Evolutionary conservation across 306 rosid species (phyloP), one percentile per base, ranked within the genome.

Genomic region (Gillenia trifoliata): DNA sequence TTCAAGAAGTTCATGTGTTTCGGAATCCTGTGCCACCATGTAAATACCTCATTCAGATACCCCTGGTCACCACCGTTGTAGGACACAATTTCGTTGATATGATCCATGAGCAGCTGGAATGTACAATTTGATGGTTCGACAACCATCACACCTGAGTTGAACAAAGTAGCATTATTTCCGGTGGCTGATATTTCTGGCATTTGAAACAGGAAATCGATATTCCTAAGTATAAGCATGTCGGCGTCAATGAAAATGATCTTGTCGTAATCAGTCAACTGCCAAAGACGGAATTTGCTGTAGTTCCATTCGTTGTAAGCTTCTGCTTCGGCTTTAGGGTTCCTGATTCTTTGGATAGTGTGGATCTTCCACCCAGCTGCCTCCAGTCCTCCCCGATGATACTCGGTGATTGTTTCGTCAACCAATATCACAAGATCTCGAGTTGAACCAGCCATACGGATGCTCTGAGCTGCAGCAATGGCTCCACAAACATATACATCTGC

Each of bases 1-100:
- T 92, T 92, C 91, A 92, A 86, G 88, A 88, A 92, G 83, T 92
- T 92, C 98, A 90, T 88, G 73, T 88, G 98, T 75, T 68, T 90
- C 3, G 96, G 98, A 76, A 92, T 88, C 77, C 93, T 79, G 75
- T 92, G 98, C 96, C 98, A 92, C 98, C 96, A 88, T 8, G 98
- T 92, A 84, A 85, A 92, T 66, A 92, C 82, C 78, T 92, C 96
- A 66, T 90, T 92, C 41, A 92, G 89, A 79, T 88, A 92, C 33
- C 98, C 96, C 73, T 92, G 96, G 83, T 92, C 98, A 36, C 93
- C 98, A 43, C 96, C 98, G 31, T 92, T 92, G 83, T 92, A 90
- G 26, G 96, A 92, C 50, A 82, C 92, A 11, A 92, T 90, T 80
- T 92, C 92, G 13, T 92, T 75, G 83, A 92, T 88, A 75, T 87